Percentiles rank a stretch among this genome's conserved stretches.
Conservation (phyloP, 1,284 basidiomycete genomes). For the Ganoderma sinense region DNA sequence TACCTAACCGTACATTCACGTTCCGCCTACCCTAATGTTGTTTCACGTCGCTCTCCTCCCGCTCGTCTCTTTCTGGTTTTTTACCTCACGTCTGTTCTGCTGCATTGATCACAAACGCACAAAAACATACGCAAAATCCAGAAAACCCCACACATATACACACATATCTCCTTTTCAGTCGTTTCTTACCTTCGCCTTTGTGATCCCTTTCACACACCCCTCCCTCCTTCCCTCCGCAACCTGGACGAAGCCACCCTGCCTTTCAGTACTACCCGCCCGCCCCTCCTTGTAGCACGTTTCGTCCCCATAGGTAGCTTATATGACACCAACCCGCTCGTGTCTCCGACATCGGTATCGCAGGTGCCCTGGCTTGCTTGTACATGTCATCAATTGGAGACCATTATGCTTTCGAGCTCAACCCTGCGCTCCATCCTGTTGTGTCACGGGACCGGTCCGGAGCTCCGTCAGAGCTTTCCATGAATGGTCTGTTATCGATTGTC, state of each 20-base stretch:
- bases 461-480: not conserved
- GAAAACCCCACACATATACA: conserved; percentile 43
- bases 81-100: conserved; percentile 42
- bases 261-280: conserved; percentile 11
- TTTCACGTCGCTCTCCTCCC: conserved; percentile 37
- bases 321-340: conserved; percentile 32
- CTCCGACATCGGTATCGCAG: conserved; percentile 30
- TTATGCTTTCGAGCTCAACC: conserved; percentile 30
- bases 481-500: too few relatives aligned
- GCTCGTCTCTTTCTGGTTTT: conserved; percentile 36
- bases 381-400: conserved; percentile 38
- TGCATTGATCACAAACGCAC: conserved; percentile 40
- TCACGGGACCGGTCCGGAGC: not conserved
- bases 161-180: conserved; percentile 30
- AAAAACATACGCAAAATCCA: conserved; percentile 59
- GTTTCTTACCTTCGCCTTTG: conserved; percentile 33
- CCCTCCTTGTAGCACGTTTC: conserved; percentile 32
- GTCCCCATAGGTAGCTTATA: conserved; percentile 37
- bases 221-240: conserved; percentile 8
- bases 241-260: conserved; percentile 30
- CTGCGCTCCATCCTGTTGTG: not conserved
- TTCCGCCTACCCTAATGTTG: conserved; percentile 41
- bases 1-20: conserved; percentile 38
- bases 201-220: conserved; percentile 30
- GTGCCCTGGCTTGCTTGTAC: conserved; percentile 35